Percentiles rank a stretch among this genome's conserved stretches.
phyloP scores from a whole-genome alignment of 2,329 filamentous ascomycete species.

The Tolypocladium inflatum region DNA sequence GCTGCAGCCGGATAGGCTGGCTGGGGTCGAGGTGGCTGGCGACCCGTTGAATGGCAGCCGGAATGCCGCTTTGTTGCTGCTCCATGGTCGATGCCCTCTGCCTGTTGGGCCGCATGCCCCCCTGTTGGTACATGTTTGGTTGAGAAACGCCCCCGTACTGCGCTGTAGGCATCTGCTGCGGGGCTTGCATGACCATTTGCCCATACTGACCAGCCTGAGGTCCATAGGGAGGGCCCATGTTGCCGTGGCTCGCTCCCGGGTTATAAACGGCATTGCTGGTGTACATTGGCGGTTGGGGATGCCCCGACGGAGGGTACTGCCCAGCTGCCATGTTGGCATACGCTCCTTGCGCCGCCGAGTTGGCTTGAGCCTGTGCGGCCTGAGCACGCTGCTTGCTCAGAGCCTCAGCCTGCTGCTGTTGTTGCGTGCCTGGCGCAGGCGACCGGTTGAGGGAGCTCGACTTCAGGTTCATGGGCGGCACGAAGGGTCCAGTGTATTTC shows the following conservation, averaged over 20 bases:
- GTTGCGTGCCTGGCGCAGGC: conserved; percentile 84
- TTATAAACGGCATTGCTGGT: conserved; percentile 77
- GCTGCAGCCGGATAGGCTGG: conserved; percentile 86
- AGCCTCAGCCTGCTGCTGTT: conserved; percentile 91
- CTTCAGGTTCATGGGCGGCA: conserved; percentile 95
- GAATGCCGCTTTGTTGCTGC: conserved; percentile 85
- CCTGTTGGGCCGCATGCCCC: conserved; percentile 58
- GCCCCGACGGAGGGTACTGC: conserved; percentile 37
- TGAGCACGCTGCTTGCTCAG: conserved; percentile 84
- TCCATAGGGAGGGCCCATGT: conserved; percentile 64
- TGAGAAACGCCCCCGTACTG: conserved; percentile 51
- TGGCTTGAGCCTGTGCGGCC: conserved; percentile 60
- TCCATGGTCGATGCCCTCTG: conserved; percentile 96
- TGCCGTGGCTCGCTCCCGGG: conserved; percentile 36
- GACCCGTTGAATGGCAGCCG: conserved; percentile 84
- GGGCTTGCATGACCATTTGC: conserved; percentile 62
- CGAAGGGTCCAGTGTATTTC: conserved; percentile 92
- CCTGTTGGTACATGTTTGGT: conserved; percentile 53
- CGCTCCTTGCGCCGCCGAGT: conserved; percentile 55
- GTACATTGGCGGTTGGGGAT: conserved; percentile 60
- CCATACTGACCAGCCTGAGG: conserved; percentile 62
- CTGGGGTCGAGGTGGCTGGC: conserved; percentile 93
- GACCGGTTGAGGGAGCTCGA: conserved; percentile 76
- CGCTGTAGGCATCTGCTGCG: conserved; percentile 54
- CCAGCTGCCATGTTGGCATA: conserved; percentile 43